Percentiles rank a stretch among this genome's conserved stretches.
Conservation (phyloP, 2,329 filamentous ascomycete species). For the Xylariales sp. region DNA sequence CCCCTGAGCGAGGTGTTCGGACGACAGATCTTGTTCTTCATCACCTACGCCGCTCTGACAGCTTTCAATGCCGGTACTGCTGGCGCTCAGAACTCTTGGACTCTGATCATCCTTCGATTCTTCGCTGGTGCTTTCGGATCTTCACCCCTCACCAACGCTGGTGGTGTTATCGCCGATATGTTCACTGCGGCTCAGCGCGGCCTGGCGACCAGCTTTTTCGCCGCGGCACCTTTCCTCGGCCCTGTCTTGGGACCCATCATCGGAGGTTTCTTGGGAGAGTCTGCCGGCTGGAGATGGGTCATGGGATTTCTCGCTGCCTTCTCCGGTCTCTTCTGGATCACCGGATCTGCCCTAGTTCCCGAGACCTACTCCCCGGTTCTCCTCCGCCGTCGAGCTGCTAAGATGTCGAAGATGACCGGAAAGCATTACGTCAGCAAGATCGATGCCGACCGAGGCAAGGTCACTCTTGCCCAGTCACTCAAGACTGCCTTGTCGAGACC, state of each 20-base stretch:
- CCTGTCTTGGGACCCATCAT: conserved; percentile 60
- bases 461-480: conserved; percentile 46
- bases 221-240: conserved; percentile 55
- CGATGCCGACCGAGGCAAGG: conserved; percentile 37
- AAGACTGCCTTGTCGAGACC: conserved; percentile 57
- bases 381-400: conserved; percentile 47
- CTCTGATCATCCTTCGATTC: conserved; percentile 57
- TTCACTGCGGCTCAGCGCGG: conserved; percentile 46
- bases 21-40: conserved; percentile 49
- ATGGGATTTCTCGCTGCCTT: conserved; percentile 62
- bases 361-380: conserved; percentile 60
- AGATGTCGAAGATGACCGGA: conserved; percentile 47
- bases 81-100: conserved; percentile 46
- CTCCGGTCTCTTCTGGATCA: conserved; percentile 56
- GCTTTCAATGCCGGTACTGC: conserved; percentile 55
- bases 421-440: conserved; percentile 52
- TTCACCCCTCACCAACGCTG: conserved; percentile 51
- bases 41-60: conserved; percentile 49
- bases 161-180: conserved; percentile 57
- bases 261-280: conserved; percentile 62
- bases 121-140: conserved; percentile 55
- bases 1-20: conserved; percentile 60
- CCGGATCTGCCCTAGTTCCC: conserved; percentile 45
- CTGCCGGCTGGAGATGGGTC: conserved; percentile 67
- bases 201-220: conserved; percentile 58